Evolutionary conservation across 2,329 filamentous ascomycete species (phyloP).

Genomic region (Neocucurbitaria cava): DNA sequence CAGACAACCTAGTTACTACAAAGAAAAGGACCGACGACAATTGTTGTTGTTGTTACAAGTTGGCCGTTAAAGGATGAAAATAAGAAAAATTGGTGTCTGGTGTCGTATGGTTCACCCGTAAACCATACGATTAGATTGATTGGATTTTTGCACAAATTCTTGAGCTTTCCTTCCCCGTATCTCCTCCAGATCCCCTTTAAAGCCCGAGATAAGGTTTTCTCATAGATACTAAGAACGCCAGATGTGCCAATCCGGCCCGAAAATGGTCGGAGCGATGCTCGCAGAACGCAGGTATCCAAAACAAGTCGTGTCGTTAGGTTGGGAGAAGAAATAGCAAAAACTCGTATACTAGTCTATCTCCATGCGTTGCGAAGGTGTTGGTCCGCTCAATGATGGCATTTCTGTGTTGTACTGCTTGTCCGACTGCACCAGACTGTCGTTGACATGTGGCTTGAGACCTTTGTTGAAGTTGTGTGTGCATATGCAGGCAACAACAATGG

Average conservation of each 20-base stretch:
- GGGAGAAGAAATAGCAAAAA: constrained; percentile 6
- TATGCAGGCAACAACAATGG: constrained; percentile 83
- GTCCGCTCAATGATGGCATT: constrained; percentile 57
- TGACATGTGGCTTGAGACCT: constrained; percentile 86
- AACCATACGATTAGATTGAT: no score
- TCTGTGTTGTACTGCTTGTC: constrained; percentile 60
- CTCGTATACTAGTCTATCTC: constrained; percentile 44
- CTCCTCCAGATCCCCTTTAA: constrained; percentile 7
- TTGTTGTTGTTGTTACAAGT: constrained; percentile 24
- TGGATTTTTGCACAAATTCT: not conserved
- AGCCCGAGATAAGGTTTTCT: constrained; percentile 11
- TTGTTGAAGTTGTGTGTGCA: constrained; percentile 91
- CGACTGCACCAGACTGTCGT: constrained; percentile 60
- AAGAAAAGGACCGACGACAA: constrained; percentile 17
- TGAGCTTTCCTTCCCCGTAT: constrained; percentile 3
- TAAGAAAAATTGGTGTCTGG: constrained; percentile 9
- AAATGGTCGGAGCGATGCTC: constrained; percentile 36
- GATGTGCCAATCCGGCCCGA: constrained; percentile 27
- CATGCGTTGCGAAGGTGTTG: constrained; percentile 53
- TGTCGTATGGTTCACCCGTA: constrained; percentile 5
- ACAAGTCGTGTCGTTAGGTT: constrained; percentile 30
- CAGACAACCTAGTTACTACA: constrained; percentile 13
- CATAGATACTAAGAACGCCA: constrained; percentile 32
- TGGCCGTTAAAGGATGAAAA: constrained; percentile 13
- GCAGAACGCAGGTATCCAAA: constrained; percentile 30